Percentiles rank a stretch among this genome's conserved stretches.
These are phyloP conservation scores for Neckera pumila DNA, from an alignment of 225 moss, liverwort and hornwort species.

Conservation along the genomic window DNA sequence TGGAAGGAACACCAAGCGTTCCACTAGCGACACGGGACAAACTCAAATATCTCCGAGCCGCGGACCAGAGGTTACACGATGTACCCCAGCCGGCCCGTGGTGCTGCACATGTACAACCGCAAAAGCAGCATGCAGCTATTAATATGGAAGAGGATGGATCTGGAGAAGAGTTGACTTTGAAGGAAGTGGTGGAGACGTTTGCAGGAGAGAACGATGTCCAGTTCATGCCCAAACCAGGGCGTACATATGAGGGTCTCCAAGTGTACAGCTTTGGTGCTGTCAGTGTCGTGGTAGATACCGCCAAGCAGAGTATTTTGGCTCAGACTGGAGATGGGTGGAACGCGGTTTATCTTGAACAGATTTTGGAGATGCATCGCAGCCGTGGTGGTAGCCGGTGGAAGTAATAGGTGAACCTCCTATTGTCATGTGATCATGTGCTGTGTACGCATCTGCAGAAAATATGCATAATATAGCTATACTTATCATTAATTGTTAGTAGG, in stretches of 20 bases:
- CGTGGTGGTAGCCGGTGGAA: slow-evolving; percentile 93
- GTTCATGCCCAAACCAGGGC: slow-evolving; percentile 76
- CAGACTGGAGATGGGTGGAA: slow-evolving; percentile 76
- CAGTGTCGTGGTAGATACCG: slow-evolving; percentile 61
- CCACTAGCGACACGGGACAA: slow-evolving; percentile 65
- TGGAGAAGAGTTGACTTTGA: slow-evolving; percentile 58
- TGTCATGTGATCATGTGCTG: background rate
- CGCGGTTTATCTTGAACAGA: slow-evolving; percentile 51
- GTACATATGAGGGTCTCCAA: slow-evolving; percentile 68
- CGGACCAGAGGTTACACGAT: slow-evolving; percentile 66
- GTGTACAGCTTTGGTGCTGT: slow-evolving; percentile 87
- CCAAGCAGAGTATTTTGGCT: slow-evolving; percentile 57
- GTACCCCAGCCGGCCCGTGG: slow-evolving; percentile 35
- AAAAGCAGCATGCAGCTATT: slow-evolving; percentile 41
- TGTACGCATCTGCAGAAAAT: background rate
- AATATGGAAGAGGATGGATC: slow-evolving; percentile 33
- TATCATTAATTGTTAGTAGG: background rate
- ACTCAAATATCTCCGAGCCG: slow-evolving; percentile 52
- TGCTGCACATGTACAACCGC: slow-evolving; percentile 43
- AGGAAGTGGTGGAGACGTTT: slow-evolving; percentile 71
- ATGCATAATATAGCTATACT: background rate
- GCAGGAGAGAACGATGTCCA: slow-evolving; percentile 79
- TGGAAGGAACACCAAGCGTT: slow-evolving; percentile 54
- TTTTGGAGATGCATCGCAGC: slow-evolving; percentile 86
- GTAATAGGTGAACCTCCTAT: slow-evolving; percentile 36